Evolutionary conservation across 1,284 basidiomycete genomes (phyloP), one percentile per base, ranked within the genome.

Genomic region (Inonotus obliquus): DNA sequence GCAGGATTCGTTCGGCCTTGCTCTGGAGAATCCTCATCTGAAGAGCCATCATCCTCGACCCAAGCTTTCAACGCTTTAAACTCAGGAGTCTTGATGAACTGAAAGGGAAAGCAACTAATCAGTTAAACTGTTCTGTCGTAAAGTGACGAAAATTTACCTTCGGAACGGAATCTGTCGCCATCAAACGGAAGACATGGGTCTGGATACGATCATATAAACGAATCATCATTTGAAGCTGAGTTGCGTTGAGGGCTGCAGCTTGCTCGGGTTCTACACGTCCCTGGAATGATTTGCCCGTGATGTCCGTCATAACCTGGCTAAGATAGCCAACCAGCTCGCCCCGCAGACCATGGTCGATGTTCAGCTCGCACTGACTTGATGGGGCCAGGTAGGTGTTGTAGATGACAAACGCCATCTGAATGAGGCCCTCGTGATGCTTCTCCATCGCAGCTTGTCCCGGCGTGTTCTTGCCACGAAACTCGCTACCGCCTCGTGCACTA

Each of bases 151-250:
- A 44, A 69, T 81, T 57, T 68, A 92, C 92, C 84, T 95, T 95
- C 21, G 96, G 96, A 29, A 98, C 91, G 7, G 95, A 98, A 74
- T 99, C 96, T 61, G 94, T 97, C 7, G 96, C 96, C 92, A 99
- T 97, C 67, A 98, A 75, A 58, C 96, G 84, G 81, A 98, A 98
- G 67, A 98, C 95, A 73, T 98, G 95, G 41, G 84, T 89, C 76
- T 98, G 96, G 63, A 99, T 98, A 61, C 95, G 86, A 75, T 96
- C 96, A 75, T 98, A 99, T 67, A 98, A 77, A 65, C 86, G 81
- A 67, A 99, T 94, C 81, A 98, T 89, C 57, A 86, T 92, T 77
- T 97, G 94, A 58, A 99, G 79, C 74, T 99, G 96, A 48, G 91
- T 96, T 32, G 95, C 96, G 67, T 96, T 93, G 79, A 91, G 87